Base-by-base conservation (phyloP, 148 eudicot genomes). In the Suaeda aralocaspica region DNA sequence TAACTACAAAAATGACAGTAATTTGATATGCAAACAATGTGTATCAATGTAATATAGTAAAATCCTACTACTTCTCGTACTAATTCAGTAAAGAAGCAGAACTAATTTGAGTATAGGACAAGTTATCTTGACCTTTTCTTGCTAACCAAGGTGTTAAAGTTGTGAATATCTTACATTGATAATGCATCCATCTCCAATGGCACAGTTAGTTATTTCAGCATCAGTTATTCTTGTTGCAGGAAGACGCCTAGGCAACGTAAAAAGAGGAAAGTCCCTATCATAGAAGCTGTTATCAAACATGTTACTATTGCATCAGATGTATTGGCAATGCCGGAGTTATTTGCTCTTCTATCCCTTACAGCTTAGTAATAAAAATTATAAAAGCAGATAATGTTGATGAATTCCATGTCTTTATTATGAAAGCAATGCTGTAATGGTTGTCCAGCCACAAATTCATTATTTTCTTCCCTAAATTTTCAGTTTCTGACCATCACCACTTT, bases 111-210 rank as follows among this genome's bases (percentile, higher is more conserved):
- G n/a, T n/a, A n/a, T n/a, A n/a, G n/a, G n/a, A n/a, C n/a, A 5
- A 55, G 30, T 12, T 58, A 30, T 14, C 21, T 29, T 30, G 48
- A 19, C 13, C 24, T 24, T 42, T 25, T 39, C 10, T n/a, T n/a
- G n/a, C 19, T 42, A 39, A 16, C 24, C 29, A 48, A 18, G 24
- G 12, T n/a, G 6, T 60, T 1, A 62, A 30, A 12, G 14, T 31
- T 29, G n/a, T 52, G 67, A 13, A 41, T n/a, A 64, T 25, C 87
- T 82, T 87, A 87, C 97, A 75, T 76, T 74, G 30, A 89, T 84
- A 52, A 92, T 76, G 84, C 96, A 92, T 28, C 96, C 97, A 34
- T 83, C 92, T 52, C 90, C 96, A 64, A 92, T 84, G 72, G 86
- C 76, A 66, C 88, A 80, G 64, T 87, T 87, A 44, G 65, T 85